Evolutionary conservation across 2,329 filamentous ascomycete species (phyloP), one percentile per base, ranked within the genome.

Genomic region (Trichoderma arundinaceum): DNA sequence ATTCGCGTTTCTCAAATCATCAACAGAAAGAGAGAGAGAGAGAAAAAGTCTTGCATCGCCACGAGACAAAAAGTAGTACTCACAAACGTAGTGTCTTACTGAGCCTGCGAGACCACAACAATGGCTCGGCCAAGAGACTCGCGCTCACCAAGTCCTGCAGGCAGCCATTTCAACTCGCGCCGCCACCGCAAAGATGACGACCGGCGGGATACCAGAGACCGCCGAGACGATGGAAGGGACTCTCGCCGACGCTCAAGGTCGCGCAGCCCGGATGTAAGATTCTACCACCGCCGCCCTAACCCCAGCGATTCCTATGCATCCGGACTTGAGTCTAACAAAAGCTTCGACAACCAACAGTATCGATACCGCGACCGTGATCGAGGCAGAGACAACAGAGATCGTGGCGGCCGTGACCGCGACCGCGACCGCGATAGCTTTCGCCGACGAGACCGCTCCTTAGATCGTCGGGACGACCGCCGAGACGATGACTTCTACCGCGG

Each of bases 91-190:
- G 75, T 75, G 73, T 77, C 75, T 76, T 78, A 74, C 77, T 76
- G 77, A 79, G 77, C 77, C 74, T 74, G 73, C 76, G 76, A 78
- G 75, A 76, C 74, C 75, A 73, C 73, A 75, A 76, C 70, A 70
- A 88, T 88, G 85, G 84, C 84, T 86, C 85, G 85, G 80, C 85
- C 82, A 80, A 86, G 83, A 84, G 84, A 86, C 83, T 86, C 85
- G 81, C 85, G 91, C 91, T 94, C 91, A 94, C 92, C 91, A 91
- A 92, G 90, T 88, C 90, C 90, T 89, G 88, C 90, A 93, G 91
- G 90, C 88, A 92, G 90, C 85, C 89, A 91, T 77, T 85, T 86
- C 79, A 88, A 88, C 79, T 87, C 88, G 75, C 89, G 88, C 81
- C 90, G 87, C 81, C 86, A 80, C 75, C 85, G 84, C 73, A 85